phyloP scores from a whole-genome alignment of 192 early-diverging fungal genomes.

The Rhizophlyctis rosea region DNA sequence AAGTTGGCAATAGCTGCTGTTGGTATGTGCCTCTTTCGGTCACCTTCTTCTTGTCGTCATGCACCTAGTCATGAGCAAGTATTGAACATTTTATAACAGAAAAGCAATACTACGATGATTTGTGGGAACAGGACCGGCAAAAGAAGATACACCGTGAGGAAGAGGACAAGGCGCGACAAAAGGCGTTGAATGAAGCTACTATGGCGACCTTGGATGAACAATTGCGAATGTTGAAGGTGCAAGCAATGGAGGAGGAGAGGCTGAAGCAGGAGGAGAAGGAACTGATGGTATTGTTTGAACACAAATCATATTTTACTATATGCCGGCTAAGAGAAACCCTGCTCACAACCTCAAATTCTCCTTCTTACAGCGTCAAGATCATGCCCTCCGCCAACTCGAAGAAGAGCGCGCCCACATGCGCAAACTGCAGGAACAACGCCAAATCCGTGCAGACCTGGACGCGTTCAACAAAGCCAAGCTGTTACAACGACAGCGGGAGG shows the following conservation, averaged over 20 bases:
- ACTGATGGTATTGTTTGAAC: slow-evolving; percentile 36
- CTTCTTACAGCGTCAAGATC: slow-evolving; percentile 43
- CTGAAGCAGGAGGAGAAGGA: slow-evolving; percentile 49
- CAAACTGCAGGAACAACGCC: slow-evolving; percentile 40
- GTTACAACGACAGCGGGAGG: slow-evolving; percentile 31
- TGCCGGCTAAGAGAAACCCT: neutral
- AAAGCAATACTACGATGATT: slow-evolving; percentile 44
- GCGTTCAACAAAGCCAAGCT: slow-evolving; percentile 46
- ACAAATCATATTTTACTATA: neutral
- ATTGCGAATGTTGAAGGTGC: slow-evolving; percentile 31
- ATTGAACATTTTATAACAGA: slow-evolving; percentile 28
- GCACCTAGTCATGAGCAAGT: slow-evolving; percentile 5
- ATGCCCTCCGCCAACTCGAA: slow-evolving; percentile 36
- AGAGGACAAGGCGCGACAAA: slow-evolving; percentile 22
- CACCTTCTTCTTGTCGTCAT: too few species aligned
- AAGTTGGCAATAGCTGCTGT: slow-evolving; percentile 15
- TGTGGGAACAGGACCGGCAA: slow-evolving; percentile 53
- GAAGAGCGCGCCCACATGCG: slow-evolving; percentile 36
- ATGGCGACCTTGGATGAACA: slow-evolving; percentile 41
- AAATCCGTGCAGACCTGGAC: slow-evolving; percentile 44
- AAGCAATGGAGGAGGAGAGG: slow-evolving; percentile 42
- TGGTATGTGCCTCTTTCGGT: too few species aligned
- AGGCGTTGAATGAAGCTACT: slow-evolving; percentile 37
- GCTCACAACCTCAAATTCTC: neutral
- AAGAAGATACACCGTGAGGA: slow-evolving; percentile 50